A percentile compares a stretch with the other conserved stretches of the same genome.
Conservation (phyloP, 78 protist species). For the Dictyostelium brefeldianum region DNA sequence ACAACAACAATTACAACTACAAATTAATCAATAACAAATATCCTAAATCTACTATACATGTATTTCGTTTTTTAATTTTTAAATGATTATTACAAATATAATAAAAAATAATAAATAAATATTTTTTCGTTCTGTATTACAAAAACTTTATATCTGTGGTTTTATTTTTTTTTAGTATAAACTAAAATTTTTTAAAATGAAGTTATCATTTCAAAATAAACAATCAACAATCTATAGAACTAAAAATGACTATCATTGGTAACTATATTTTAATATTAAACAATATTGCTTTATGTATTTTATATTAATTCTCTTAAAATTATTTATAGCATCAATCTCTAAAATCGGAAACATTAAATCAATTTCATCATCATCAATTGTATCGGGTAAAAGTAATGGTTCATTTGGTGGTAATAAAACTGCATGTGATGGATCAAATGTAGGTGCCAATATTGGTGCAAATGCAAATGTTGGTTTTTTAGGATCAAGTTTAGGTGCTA, state of each 20-base stretch:
- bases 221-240: no score
- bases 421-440: neutral
- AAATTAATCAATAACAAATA: no score
- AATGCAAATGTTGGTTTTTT: neutral
- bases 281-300: no score
- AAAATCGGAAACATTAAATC: neutral
- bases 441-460: neutral
- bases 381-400: neutral
- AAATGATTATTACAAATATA: neutral
- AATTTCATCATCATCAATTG: neutral
- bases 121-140: neutral
- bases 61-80: neutral
- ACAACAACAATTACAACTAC: no score
- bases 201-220: neutral
- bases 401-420: neutral
- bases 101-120: neutral
- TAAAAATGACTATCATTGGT: conserved; percentile 4
- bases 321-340: neutral
- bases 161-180: neutral
- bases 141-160: neutral
- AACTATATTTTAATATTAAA: neutral
- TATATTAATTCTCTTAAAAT: neutral
- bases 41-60: neutral
- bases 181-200: neutral
- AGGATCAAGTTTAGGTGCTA: neutral